These are phyloP conservation scores for Themeda triandra DNA, from an alignment of 176 grass and related monocot species.

Conservation along the genomic window DNA sequence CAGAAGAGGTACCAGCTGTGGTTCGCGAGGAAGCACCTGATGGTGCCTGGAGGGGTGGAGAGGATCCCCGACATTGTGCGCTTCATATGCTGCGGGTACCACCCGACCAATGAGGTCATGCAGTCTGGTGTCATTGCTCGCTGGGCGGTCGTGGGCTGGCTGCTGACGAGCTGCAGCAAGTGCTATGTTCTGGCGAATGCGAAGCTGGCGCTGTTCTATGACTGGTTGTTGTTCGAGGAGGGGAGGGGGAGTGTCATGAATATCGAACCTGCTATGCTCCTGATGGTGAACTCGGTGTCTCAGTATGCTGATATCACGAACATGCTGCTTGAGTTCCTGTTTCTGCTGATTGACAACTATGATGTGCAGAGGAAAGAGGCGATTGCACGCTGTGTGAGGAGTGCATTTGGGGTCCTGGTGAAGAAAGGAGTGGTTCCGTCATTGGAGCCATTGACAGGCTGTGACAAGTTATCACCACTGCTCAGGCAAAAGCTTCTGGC, in stretches of 20 bases:
- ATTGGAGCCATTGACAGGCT: conserved; percentile 57
- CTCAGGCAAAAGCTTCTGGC: conserved; percentile 66
- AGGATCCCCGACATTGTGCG: no score
- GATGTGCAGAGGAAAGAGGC: conserved; percentile 56
- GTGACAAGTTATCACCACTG: conserved; percentile 55
- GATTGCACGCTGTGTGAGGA: conserved; percentile 46
- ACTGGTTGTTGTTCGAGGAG: no score
- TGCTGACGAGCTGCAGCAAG: no score
- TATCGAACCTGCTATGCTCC: no score
- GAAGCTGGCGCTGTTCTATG: no score
- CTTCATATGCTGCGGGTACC: no score
- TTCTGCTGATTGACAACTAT: conserved; percentile 88
- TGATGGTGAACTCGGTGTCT: no score
- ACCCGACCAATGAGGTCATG: no score
- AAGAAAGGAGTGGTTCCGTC: conserved; percentile 64
- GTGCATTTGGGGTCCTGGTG: conserved; percentile 45
- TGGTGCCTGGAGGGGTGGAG: conserved; percentile 65
- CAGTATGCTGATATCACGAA: conserved; percentile 76
- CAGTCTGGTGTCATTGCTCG: no score
- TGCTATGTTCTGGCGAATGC: no score
- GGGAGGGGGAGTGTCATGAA: no score
- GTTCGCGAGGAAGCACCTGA: conserved; percentile 72
- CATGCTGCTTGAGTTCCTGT: conserved; percentile 85
- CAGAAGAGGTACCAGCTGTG: conserved; percentile 85
- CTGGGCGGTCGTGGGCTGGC: no score